Percentiles rank a stretch among this genome's conserved stretches.
Conservation (phyloP, 495 filamentous ascomycete species). For the Penicillium lividum region DNA sequence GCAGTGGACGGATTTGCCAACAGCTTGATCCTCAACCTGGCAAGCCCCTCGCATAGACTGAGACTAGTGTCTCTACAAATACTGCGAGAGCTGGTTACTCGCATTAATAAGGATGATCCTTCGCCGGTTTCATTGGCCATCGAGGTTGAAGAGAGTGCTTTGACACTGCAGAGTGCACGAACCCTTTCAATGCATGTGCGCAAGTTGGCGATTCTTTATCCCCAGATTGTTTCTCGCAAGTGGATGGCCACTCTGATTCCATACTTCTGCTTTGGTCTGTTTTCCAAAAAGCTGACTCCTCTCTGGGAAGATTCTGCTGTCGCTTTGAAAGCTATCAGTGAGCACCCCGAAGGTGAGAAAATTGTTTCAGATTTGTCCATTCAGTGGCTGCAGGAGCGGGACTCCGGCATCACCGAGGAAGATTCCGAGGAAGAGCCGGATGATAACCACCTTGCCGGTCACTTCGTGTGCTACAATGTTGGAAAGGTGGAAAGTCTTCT, state of each 20-base stretch:
- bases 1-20: constrained; percentile 56
- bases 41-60: constrained; percentile 67
- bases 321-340: constrained; percentile 72
- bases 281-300: constrained; percentile 78
- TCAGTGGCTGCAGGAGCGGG: constrained; percentile 70
- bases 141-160: constrained; percentile 73
- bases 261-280: constrained; percentile 82
- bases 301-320: constrained; percentile 82
- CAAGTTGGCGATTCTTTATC: constrained; percentile 65
- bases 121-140: constrained; percentile 53
- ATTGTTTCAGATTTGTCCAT: constrained; percentile 73
- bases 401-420: constrained; percentile 35
- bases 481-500: constrained; percentile 53
- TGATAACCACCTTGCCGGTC: constrained; percentile 36
- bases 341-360: constrained; percentile 69
- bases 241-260: constrained; percentile 75
- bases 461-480: constrained; percentile 84
- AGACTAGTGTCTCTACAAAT: constrained; percentile 70
- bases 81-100: constrained; percentile 45
- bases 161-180: constrained; percentile 73
- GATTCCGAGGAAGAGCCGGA: constrained; percentile 24
- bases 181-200: constrained; percentile 81
- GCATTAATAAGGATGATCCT: constrained; percentile 38
- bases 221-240: constrained; percentile 49
- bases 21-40: constrained; percentile 68